These are phyloP conservation scores for Myxozyma lipomycoides DNA, from an alignment of 805 yeast genomes.

Conservation along the genomic window DNA sequence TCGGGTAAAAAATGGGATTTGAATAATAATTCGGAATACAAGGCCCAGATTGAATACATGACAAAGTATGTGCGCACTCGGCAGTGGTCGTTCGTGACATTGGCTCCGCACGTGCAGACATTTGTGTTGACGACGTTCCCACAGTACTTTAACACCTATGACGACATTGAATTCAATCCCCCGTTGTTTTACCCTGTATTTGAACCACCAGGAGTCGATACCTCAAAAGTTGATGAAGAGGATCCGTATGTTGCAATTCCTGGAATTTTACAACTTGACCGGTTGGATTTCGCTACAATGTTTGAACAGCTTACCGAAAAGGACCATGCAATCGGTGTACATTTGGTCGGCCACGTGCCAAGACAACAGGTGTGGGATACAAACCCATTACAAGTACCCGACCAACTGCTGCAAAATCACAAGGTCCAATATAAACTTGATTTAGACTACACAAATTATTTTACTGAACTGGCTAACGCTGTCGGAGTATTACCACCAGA, in stretches of 20 bases:
- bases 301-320: slow-evolving; percentile 14
- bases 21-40: slow-evolving; percentile 8
- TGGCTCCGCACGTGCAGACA: slow-evolving; percentile 24
- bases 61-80: slow-evolving; percentile 19
- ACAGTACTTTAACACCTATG: slow-evolving; percentile 16
- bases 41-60: slow-evolving; percentile 18
- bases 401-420: not conserved
- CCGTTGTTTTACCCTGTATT: slow-evolving; percentile 23
- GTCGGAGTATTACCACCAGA: slow-evolving; percentile 14
- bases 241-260: slow-evolving; percentile 24
- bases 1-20: slow-evolving; percentile 21
- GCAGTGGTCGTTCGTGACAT: slow-evolving; percentile 24
- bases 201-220: slow-evolving; percentile 6
- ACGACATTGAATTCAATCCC: slow-evolving; percentile 14
- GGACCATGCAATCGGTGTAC: slow-evolving; percentile 13
- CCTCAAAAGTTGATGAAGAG: not conserved
- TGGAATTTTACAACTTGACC: slow-evolving; percentile 25
- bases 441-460: slow-evolving; percentile 8
- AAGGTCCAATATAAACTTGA: not conserved
- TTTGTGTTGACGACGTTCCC: slow-evolving; percentile 22
- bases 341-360: slow-evolving; percentile 15
- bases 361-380: slow-evolving; percentile 4
- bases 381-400: slow-evolving; percentile 8
- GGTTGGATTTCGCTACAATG: slow-evolving; percentile 23
- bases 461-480: slow-evolving; percentile 3